These are phyloP conservation scores for Phytopythium delawarense DNA, from an alignment of 352 stramenopile species.

Conservation along the genomic window DNA sequence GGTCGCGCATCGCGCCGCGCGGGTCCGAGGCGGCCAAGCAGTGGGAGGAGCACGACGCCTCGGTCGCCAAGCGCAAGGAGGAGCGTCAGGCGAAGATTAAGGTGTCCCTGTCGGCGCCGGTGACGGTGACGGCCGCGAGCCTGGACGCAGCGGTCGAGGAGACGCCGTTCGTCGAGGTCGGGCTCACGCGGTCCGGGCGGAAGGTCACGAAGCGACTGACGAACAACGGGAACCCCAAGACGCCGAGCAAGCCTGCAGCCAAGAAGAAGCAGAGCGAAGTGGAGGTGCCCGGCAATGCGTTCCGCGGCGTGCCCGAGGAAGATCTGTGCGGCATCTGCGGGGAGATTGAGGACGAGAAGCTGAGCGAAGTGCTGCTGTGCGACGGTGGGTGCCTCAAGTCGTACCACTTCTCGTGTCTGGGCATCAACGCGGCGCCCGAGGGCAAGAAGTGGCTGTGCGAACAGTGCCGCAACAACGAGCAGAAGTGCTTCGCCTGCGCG, in stretches of 20 bases:
- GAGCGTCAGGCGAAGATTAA: conserved; percentile 18
- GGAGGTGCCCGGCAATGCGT: conserved; percentile 4
- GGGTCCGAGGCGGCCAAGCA: conserved; percentile 25
- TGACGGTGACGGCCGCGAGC: conserved; percentile 5
- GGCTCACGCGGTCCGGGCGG: conserved; percentile 59
- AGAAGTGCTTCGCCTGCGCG: conserved; percentile 87
- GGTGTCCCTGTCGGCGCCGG: background rate
- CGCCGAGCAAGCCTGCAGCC: conserved; percentile 13
- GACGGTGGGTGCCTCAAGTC: conserved; percentile 90
- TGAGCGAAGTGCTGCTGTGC: conserved; percentile 88
- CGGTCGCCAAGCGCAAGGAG: conserved; percentile 34
- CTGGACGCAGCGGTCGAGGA: conserved; percentile 7
- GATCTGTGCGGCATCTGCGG: conserved; percentile 73
- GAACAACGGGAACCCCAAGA: conserved; percentile 24
- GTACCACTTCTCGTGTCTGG: conserved; percentile 92
- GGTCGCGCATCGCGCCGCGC: conserved; percentile 37
- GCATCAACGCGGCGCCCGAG: conserved; percentile 61
- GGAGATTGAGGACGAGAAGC: conserved; percentile 78
- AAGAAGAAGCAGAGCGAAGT: conserved; percentile 37
- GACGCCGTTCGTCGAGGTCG: conserved; percentile 51
- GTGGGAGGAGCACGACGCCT: conserved; percentile 44
- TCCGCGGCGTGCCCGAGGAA: conserved; percentile 55
- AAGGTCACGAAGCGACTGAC: conserved; percentile 61
- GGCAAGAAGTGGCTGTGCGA: conserved; percentile 88
- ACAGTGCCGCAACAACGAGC: conserved; percentile 85